Evolutionary conservation across 2,329 filamentous ascomycete species (phyloP), one percentile per base, ranked within the genome.

Genomic region (Bipolaris bicolor): DNA sequence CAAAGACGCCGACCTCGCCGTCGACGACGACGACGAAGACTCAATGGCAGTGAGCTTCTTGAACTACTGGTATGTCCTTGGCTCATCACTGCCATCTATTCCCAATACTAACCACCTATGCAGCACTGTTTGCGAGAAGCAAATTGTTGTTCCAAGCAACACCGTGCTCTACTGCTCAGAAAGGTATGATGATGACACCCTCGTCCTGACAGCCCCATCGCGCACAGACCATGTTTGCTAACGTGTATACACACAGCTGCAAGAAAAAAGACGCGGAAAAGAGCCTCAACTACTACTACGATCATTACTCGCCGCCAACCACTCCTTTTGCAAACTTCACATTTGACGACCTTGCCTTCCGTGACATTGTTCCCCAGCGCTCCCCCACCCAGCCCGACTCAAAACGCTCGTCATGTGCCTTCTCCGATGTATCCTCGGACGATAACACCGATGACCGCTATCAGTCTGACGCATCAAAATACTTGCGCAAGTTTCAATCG

Each of bases 101-200:
- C 9, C n/a, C n/a, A n/a, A 45, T 55, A 39, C 63, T 68, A 52
- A 64, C 49, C 13, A 45, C 15, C 1, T 39, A 29, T 34, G 36
- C 68, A 88, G 86, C 75, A 83, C 86, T 61, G 86, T 83, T 69
- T 88, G 86, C 74, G 86, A 88, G 73, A 86, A 82, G 72, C 86
- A 88, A 76, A 88, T 88, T 66, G 82, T 85, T 51, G 81, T 83
- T 31, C 86, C 86, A 15, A 82, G 83, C 71, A 84, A 84, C 68
- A 81, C 80, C 15, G 80, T 87, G 39, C 78, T 88, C 43, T 88
- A 88, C 72, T 88, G 86, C 77, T 88, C 85, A 49, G 84, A 88
- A 78, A 82, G 82, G 85, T 88, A 80, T 70, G 79, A 72, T 44
- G 31, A 80, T 70, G 79, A 72, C 46, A 34, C 7, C 20, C 24